phyloP scores from a whole-genome alignment of 305 asterid genomes.

The Rubia balearica region DNA sequence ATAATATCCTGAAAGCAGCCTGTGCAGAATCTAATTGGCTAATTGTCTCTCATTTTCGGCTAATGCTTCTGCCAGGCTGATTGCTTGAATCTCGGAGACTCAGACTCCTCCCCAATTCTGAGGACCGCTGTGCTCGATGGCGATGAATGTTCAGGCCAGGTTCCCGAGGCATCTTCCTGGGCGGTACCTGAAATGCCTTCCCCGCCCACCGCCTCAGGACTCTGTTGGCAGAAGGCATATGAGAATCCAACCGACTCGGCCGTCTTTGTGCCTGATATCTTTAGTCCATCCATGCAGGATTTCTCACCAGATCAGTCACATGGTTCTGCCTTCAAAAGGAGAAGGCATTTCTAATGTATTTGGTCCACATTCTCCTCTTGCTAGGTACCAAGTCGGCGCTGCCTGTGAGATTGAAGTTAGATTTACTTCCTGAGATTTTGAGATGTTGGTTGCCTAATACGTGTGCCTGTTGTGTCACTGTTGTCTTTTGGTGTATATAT shows the following conservation, averaged over 20 bases:
- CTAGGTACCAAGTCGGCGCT: neutral
- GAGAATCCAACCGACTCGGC: slow-evolving; percentile 32
- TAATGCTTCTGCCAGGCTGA: slow-evolving; percentile 19
- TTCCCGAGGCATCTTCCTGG: slow-evolving; percentile 48
- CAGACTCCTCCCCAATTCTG: slow-evolving; percentile 41
- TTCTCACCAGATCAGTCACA: slow-evolving; percentile 25
- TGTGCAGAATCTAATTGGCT: neutral
- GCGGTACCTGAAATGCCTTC: slow-evolving; percentile 74
- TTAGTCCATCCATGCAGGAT: slow-evolving; percentile 27
- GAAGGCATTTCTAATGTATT: slow-evolving; percentile 34
- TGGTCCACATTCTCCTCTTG: neutral
- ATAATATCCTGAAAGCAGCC: neutral
- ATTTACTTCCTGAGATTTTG: neutral
- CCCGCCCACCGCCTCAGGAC: slow-evolving; percentile 86
- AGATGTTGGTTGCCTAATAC: neutral
- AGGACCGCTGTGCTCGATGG: slow-evolving; percentile 48
- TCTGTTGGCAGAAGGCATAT: slow-evolving; percentile 50
- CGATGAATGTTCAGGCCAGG: slow-evolving; percentile 56
- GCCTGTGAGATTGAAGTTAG: neutral
- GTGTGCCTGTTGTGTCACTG: neutral
- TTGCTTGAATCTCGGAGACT: slow-evolving; percentile 55
- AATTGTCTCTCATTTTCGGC: slow-evolving; percentile 12
- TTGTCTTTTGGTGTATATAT: neutral
- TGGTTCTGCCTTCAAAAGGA: slow-evolving; percentile 35
- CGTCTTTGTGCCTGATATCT: slow-evolving; percentile 60